Conservation (phyloP, 1,284 basidiomycete species). For the Ustilago nuda region DNA sequence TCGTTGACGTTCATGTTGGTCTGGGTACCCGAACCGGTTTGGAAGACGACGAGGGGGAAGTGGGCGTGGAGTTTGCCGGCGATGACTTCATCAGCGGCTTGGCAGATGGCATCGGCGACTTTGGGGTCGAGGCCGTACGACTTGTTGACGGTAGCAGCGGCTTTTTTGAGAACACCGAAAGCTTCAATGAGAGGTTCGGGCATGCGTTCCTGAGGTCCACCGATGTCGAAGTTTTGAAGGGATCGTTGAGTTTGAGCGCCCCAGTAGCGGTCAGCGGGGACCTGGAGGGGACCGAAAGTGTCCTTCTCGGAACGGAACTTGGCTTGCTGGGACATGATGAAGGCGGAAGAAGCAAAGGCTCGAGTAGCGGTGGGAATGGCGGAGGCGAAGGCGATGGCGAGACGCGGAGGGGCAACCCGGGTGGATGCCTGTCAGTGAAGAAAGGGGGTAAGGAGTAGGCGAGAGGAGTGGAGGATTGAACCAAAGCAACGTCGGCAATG, state of each 20-base stretch:
- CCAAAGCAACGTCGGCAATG: not conserved
- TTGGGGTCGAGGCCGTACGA: constrained; percentile 90
- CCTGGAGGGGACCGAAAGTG: constrained; percentile 91
- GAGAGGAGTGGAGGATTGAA: not conserved
- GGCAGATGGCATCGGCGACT: constrained; percentile 87
- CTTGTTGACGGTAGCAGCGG: constrained; percentile 91
- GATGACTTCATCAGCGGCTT: constrained; percentile 97
- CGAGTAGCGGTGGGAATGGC: constrained; percentile 24
- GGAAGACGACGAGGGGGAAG: constrained; percentile 98
- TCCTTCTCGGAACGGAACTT: constrained; percentile 72
- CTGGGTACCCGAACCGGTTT: constrained; percentile 98
- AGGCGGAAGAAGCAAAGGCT: constrained; percentile 41
- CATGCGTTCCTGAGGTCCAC: constrained; percentile 90
- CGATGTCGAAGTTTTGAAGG: constrained; percentile 98
- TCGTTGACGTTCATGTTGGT: constrained; percentile 99
- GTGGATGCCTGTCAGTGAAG: constrained; percentile 22
- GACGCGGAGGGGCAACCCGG: constrained; percentile 37
- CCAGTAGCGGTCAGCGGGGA: constrained; percentile 96
- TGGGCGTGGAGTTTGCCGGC: constrained; percentile 85
- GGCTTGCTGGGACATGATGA: constrained; percentile 46
- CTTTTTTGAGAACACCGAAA: constrained; percentile 97
- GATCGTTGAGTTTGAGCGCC: constrained; percentile 98
- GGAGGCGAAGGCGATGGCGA: constrained; percentile 29
- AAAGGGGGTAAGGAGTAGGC: not conserved
- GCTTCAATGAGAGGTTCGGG: constrained; percentile 95